Percentiles rank a stretch among this genome's conserved stretches.
Evolutionary conservation across 83 land plant genomes (phyloP).

Genomic region (Picea engelmannii): DNA sequence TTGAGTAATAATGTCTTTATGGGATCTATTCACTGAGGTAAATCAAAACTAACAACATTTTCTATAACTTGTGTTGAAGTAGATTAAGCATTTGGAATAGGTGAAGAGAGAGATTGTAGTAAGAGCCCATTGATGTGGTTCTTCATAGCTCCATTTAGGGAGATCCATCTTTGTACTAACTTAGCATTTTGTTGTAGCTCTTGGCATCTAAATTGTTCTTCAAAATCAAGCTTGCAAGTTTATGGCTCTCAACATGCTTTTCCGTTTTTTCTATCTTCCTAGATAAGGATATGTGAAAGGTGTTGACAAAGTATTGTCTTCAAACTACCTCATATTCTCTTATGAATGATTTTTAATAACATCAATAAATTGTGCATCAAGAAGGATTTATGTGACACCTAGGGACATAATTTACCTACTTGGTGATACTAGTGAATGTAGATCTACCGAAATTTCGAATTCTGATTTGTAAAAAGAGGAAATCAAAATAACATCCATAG

Average conservation of each 20-base stretch:
- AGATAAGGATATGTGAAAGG: constrained; percentile 49
- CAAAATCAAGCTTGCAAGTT: constrained; percentile 56
- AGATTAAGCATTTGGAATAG: constrained; percentile 49
- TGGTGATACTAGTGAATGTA: too few species aligned
- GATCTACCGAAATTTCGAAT: too few species aligned
- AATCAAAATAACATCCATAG: too few species aligned
- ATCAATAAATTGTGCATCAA: constrained; percentile 63
- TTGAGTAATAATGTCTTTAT: constrained; percentile 41
- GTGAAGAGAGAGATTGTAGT: constrained; percentile 40
- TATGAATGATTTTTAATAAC: constrained; percentile 50
- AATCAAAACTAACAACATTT: constrained; percentile 62
- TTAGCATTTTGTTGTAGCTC: constrained; percentile 33
- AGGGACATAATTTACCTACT: constrained; percentile 23
- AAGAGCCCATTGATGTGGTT: constrained; percentile 51
- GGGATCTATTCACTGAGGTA: constrained; percentile 66
- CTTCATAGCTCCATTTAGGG: constrained; percentile 38
- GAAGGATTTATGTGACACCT: constrained; percentile 52
- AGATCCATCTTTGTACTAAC: constrained; percentile 46
- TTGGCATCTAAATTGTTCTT: constrained; percentile 70
- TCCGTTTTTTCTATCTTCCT: constrained; percentile 47
- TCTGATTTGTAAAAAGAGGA: too few species aligned
- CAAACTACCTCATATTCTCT: constrained; percentile 60
- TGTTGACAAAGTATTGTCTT: constrained; percentile 58
- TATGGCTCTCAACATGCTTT: constrained; percentile 46
- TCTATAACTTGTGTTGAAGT: constrained; percentile 68